These are phyloP conservation scores for Aspergillus incahuasiensis DNA, from an alignment of 495 filamentous ascomycete genomes.

Conservation along the genomic window DNA sequence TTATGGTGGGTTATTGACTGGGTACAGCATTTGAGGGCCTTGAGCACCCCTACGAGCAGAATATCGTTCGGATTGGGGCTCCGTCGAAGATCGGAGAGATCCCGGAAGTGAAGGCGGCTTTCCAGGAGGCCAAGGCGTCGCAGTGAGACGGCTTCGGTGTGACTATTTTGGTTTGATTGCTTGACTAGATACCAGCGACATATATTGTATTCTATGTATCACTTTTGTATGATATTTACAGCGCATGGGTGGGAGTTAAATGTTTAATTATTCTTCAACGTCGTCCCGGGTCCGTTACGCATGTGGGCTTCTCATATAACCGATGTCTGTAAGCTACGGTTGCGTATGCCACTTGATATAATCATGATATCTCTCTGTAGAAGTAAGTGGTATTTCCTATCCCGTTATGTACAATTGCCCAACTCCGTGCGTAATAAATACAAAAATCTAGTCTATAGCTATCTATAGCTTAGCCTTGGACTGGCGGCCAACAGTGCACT, in stretches of 20 bases:
- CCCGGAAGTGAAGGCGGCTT: constrained; percentile 44
- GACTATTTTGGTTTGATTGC: constrained; percentile 9
- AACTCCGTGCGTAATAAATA: constrained; percentile 16
- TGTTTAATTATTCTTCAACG: neutral
- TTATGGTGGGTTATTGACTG: constrained; percentile 8
- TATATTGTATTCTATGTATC: constrained; percentile 26
- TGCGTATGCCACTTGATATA: neutral
- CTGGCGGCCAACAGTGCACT: constrained; percentile 77
- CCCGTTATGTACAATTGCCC: constrained; percentile 22
- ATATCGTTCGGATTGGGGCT: constrained; percentile 69
- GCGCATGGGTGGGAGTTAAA: constrained; percentile 48
- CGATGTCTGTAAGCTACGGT: too few relatives aligned
- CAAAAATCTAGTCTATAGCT: constrained; percentile 8
- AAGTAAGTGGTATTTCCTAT: constrained; percentile 16
- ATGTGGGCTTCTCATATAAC: too few relatives aligned
- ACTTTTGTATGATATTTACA: constrained; percentile 35
- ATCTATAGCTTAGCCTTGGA: constrained; percentile 40
- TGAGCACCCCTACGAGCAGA: constrained; percentile 85
- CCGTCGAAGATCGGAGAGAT: constrained; percentile 32
- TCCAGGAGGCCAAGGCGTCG: constrained; percentile 40
- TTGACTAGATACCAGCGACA: constrained; percentile 15
- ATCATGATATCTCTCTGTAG: neutral
- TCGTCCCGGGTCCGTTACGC: too few relatives aligned
- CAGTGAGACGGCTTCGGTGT: constrained; percentile 13
- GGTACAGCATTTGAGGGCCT: constrained; percentile 80